A percentile compares a stretch with the other conserved stretches of the same genome.
phyloP scores from a whole-genome alignment of 805 yeast genomes.

The Pichia californica region DNA sequence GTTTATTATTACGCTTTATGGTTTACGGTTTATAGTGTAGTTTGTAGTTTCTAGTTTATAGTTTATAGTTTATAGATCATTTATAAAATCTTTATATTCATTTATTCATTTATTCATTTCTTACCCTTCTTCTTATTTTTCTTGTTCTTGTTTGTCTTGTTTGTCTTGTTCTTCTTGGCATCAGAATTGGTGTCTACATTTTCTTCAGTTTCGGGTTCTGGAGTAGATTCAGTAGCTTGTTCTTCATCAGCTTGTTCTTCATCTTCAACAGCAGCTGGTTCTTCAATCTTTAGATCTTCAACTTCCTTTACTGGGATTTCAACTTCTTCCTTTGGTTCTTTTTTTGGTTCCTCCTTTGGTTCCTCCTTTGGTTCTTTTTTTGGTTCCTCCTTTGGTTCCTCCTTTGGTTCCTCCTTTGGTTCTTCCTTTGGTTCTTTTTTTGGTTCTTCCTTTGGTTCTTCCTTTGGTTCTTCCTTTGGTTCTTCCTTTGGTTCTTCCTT shows the following conservation, averaged over 20 bases:
- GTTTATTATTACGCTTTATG: too few relatives aligned
- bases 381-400: slow-evolving; percentile 13
- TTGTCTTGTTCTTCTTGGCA: background rate
- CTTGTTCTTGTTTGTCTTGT: slow-evolving; percentile 8
- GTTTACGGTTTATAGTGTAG: too few relatives aligned
- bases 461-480: slow-evolving; percentile 6
- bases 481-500: background rate
- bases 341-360: background rate
- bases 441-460: slow-evolving; percentile 13
- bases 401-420: slow-evolving; percentile 11
- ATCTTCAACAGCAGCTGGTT: slow-evolving; percentile 4
- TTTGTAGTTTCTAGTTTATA: too few relatives aligned
- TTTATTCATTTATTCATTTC: too few relatives aligned
- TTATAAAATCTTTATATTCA: too few relatives aligned
- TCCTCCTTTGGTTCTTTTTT: slow-evolving; percentile 15
- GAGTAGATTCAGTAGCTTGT: slow-evolving; percentile 9
- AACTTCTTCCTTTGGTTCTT: background rate
- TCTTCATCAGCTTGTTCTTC: slow-evolving; percentile 8
- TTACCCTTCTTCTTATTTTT: slow-evolving; percentile 16
- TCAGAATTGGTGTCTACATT: background rate
- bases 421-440: slow-evolving; percentile 10
- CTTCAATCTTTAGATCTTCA: background rate
- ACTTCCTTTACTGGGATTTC: slow-evolving; percentile 1
- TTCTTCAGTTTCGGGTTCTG: slow-evolving; percentile 4
- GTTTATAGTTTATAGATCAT: too few relatives aligned